phyloP scores from a whole-genome alignment of 2,329 filamentous ascomycete genomes.

The Pyricularia pennisetigena region DNA sequence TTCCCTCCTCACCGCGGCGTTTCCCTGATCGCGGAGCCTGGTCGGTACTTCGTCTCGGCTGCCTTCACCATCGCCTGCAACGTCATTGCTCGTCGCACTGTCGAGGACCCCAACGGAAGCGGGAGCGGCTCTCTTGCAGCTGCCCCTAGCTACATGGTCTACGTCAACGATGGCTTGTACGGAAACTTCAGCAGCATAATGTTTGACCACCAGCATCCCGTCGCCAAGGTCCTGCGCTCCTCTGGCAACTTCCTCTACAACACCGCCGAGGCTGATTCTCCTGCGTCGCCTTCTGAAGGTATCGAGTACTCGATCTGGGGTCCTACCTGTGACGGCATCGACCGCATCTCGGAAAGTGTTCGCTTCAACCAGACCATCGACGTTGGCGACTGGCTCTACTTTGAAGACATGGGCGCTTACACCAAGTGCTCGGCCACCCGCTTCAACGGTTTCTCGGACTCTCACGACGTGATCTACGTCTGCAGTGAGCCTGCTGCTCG shows the following conservation, averaged over 20 bases:
- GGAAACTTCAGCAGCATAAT: constrained; percentile 99
- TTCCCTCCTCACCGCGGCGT: constrained; percentile 66
- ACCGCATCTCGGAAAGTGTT: constrained; percentile 80
- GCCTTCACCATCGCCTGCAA: constrained; percentile 95
- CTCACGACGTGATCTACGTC: constrained; percentile 88
- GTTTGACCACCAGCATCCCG: constrained; percentile 92
- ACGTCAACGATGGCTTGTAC: constrained; percentile 95
- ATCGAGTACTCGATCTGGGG: constrained; percentile 96
- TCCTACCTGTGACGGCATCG: constrained; percentile 94
- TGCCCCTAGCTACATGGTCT: constrained; percentile 83
- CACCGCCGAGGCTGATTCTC: constrained; percentile 21
- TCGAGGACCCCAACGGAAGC: constrained; percentile 58
- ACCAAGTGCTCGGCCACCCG: constrained; percentile 95
- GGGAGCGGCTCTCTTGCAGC: constrained; percentile 41
- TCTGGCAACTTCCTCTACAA: constrained; percentile 49
- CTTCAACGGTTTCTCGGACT: constrained; percentile 94
- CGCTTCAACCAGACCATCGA: constrained; percentile 69
- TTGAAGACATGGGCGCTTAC: constrained; percentile 97
- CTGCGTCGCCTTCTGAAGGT: constrained; percentile 27
- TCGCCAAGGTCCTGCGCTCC: constrained; percentile 68
- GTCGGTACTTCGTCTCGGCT: constrained; percentile 87
- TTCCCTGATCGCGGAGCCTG: constrained; percentile 89
- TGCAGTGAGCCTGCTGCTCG: constrained; percentile 84
- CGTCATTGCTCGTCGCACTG: constrained; percentile 87
- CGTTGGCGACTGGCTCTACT: constrained; percentile 97